These are phyloP conservation scores for Tetrastigma voinierianum DNA, from an alignment of 164 flowering plant genomes.

Conservation along the genomic window DNA sequence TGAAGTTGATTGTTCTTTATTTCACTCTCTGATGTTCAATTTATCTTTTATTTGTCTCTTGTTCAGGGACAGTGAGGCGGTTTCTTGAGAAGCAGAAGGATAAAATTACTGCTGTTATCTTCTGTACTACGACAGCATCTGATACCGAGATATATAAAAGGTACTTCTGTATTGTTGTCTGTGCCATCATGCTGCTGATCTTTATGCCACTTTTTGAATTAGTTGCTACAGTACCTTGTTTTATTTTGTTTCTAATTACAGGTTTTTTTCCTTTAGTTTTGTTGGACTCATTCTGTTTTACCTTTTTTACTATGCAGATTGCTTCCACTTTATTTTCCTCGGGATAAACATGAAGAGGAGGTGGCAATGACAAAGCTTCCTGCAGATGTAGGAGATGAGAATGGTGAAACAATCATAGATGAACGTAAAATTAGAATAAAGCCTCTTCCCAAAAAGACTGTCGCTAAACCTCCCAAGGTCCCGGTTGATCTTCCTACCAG, in stretches of 20 bases:
- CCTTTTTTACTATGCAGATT: constrained; percentile 44
- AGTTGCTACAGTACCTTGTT: neutral
- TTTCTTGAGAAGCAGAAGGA: constrained; percentile 95
- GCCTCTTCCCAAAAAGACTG: constrained; percentile 71
- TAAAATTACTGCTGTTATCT: constrained; percentile 78
- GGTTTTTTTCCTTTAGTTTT: neutral
- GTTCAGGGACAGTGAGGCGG: constrained; percentile 82
- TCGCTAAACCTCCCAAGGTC: constrained; percentile 41
- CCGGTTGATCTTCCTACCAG: constrained; percentile 62
- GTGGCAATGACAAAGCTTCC: constrained; percentile 93
- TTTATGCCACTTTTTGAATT: neutral
- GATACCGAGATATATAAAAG: constrained; percentile 99
- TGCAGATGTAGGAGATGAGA: constrained; percentile 99
- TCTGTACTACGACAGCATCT: constrained; percentile 75
- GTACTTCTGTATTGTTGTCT: constrained; percentile 25
- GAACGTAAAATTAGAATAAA: constrained; percentile 98
- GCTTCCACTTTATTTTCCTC: constrained; percentile 98
- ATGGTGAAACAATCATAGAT: constrained; percentile 91
- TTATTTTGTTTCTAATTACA: constrained; percentile 1
- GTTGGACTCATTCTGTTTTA: neutral
- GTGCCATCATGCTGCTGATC: neutral
- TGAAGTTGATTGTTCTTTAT: neutral
- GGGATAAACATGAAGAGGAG: constrained; percentile 92
- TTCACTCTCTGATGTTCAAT: constrained; percentile 6
- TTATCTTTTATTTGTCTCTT: constrained; percentile 7